Conservation (phyloP, 495 filamentous ascomycete genomes). For the Hypoxylon crocopeplum region DNA sequence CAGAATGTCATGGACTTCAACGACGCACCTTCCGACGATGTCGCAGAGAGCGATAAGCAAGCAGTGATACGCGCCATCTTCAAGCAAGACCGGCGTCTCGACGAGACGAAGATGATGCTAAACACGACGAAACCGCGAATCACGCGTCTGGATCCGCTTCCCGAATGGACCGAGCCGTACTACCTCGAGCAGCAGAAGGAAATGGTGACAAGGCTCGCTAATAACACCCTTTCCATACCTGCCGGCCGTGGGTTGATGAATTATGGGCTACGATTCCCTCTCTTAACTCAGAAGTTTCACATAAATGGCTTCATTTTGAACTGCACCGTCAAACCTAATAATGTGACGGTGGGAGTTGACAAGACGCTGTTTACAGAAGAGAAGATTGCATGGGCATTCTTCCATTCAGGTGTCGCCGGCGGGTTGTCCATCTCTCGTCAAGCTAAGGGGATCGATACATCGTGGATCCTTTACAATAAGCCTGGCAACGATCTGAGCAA, state of each 20-base stretch:
- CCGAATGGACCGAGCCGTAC: conserved; percentile 81
- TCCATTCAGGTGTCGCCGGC: conserved; percentile 91
- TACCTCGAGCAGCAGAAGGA: conserved; percentile 94
- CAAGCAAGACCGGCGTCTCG: conserved; percentile 84
- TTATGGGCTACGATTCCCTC: conserved; percentile 80
- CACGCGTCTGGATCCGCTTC: conserved; percentile 76
- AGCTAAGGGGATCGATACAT: conserved; percentile 94
- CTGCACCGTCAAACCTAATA: conserved; percentile 88
- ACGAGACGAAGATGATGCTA: conserved; percentile 79
- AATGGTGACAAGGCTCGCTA: conserved; percentile 80
- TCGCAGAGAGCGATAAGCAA: conserved; percentile 75
- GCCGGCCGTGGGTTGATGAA: conserved; percentile 83
- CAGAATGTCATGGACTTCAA: conserved; percentile 51
- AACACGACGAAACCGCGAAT: conserved; percentile 77
- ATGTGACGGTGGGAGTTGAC: conserved; percentile 88
- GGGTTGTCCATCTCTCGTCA: conserved; percentile 88
- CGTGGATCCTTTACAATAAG: conserved; percentile 98
- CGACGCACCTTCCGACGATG: conserved; percentile 48
- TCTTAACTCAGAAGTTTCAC: conserved; percentile 88
- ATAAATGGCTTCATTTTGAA: conserved; percentile 86
- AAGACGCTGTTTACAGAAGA: conserved; percentile 85
- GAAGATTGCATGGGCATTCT: conserved; percentile 97
- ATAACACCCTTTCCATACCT: conserved; percentile 86
- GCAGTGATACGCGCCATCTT: conserved; percentile 84
- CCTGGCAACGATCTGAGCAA: conserved; percentile 85